A percentile compares a stretch with the other conserved stretches of the same genome.
Evolutionary conservation across 257 asterid species (phyloP).

Genomic region (Solanum pinnatisectum): DNA sequence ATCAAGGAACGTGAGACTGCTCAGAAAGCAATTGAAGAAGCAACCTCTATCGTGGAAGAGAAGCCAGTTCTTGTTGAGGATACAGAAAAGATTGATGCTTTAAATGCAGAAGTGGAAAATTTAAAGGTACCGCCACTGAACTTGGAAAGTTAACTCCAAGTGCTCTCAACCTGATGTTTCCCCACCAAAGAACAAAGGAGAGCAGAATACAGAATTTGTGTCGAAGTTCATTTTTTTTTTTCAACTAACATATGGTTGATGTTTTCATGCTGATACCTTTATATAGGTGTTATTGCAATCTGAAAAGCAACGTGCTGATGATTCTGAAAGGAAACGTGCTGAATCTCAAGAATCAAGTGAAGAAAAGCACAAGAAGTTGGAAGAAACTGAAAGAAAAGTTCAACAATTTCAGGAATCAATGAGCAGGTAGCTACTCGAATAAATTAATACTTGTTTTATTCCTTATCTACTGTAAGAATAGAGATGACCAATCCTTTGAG

Average conservation of each 20-base stretch:
- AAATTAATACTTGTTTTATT: not conserved
- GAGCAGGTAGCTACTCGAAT: slow-evolving; percentile 48
- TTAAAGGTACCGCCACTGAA: slow-evolving; percentile 45
- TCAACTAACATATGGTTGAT: not conserved
- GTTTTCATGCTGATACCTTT: not conserved
- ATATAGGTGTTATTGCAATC: slow-evolving; percentile 50
- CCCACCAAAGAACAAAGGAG: not conserved
- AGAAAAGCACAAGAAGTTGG: slow-evolving; percentile 73
- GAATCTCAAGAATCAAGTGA: slow-evolving; percentile 58
- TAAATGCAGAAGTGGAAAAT: slow-evolving; percentile 58
- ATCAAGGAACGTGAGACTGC: slow-evolving; percentile 79
- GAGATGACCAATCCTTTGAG: not conserved
- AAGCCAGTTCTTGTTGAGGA: slow-evolving; percentile 73
- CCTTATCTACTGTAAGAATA: not conserved
- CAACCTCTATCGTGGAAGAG: slow-evolving; percentile 57
- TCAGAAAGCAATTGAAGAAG: slow-evolving; percentile 89
- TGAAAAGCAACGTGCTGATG: slow-evolving; percentile 75
- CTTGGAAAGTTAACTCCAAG: not conserved
- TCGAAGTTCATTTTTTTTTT: not conserved
- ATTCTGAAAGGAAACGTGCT: slow-evolving; percentile 48
- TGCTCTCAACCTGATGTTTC: not conserved
- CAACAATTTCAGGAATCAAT: slow-evolving; percentile 83
- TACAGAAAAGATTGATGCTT: slow-evolving; percentile 75
- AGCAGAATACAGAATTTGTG: not conserved
- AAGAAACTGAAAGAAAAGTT: slow-evolving; percentile 74